A percentile compares a stretch with the other conserved stretches of the same genome.
These are phyloP conservation scores for Ambrosiella cleistominuta DNA, from an alignment of 2,329 filamentous ascomycete species.

Conservation along the genomic window DNA sequence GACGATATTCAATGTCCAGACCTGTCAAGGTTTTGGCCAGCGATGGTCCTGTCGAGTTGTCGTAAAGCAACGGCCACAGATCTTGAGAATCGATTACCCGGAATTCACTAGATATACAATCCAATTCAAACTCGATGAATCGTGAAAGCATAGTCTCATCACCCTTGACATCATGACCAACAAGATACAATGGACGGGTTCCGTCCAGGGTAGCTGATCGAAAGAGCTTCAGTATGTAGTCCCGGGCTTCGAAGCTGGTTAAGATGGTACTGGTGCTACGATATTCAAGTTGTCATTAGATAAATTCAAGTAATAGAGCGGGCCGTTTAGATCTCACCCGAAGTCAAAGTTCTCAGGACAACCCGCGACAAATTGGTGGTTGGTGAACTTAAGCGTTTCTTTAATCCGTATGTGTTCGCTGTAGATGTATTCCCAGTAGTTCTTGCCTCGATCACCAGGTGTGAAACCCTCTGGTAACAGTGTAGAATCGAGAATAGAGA, in stretches of 20 bases:
- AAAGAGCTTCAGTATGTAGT: not conserved
- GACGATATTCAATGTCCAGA: constrained; percentile 42
- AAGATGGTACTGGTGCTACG: not conserved
- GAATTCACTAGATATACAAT: constrained; percentile 16
- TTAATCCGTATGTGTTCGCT: constrained; percentile 59
- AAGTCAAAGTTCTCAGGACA: constrained; percentile 63
- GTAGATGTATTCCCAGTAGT: constrained; percentile 52
- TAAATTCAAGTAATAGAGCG: not conserved
- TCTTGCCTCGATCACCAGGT: constrained; percentile 42
- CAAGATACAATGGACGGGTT: constrained; percentile 25
- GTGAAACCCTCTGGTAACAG: constrained; percentile 30
- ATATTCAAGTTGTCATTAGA: not conserved
- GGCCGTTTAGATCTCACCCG: constrained; percentile 32
- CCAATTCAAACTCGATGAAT: not conserved
- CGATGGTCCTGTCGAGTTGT: constrained; percentile 33
- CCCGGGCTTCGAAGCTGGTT: not conserved
- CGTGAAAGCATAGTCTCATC: not conserved
- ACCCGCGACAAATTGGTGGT: constrained; percentile 50
- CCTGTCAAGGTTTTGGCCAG: constrained; percentile 45
- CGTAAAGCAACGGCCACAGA: constrained; percentile 48
- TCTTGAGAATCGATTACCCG: constrained; percentile 56
- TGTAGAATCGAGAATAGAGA: constrained; percentile 60
- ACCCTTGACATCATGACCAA: constrained; percentile 52
- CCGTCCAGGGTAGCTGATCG: not conserved
- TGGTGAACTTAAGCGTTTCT: constrained; percentile 50